Evolutionary conservation across 2,329 filamentous ascomycete genomes (phyloP).

Genomic region (Leptographium procerum): DNA sequence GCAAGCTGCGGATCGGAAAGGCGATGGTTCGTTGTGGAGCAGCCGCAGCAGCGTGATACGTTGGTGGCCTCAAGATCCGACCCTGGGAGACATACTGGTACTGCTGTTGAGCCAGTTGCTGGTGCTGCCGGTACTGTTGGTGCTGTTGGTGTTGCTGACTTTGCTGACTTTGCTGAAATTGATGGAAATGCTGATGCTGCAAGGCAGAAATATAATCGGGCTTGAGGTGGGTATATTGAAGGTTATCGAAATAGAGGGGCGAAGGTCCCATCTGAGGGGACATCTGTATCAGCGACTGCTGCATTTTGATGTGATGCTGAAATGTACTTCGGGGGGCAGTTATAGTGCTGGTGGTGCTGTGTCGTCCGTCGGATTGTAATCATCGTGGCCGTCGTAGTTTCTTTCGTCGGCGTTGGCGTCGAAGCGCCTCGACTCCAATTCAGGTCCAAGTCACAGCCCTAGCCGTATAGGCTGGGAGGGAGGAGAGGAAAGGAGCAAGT

Average conservation of each 20-base stretch:
- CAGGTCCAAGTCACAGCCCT: slow-evolving; percentile 5
- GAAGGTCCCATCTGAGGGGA: slow-evolving; percentile 36
- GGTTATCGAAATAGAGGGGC: slow-evolving; percentile 27
- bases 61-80: slow-evolving; percentile 3
- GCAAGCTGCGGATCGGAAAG: slow-evolving; percentile 26
- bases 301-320: background rate
- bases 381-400: background rate
- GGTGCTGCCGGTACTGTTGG: slow-evolving; percentile 2
- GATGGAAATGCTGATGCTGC: slow-evolving; percentile 11
- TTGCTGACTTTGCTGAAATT: slow-evolving; percentile 4
- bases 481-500: slow-evolving; percentile 6
- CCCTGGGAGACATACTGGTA: slow-evolving; percentile 8
- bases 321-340: background rate
- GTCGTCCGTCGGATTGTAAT: background rate
- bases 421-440: background rate
- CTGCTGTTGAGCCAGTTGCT: background rate
- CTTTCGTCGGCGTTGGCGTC: background rate
- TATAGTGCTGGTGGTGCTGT: background rate
- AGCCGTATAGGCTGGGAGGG: slow-evolving; percentile 14
- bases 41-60: background rate
- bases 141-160: slow-evolving; percentile 6
- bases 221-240: slow-evolving; percentile 17
- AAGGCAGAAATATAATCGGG: slow-evolving; percentile 17
- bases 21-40: slow-evolving; percentile 16
- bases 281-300: slow-evolving; percentile 39